Conservation (phyloP, 805 yeast genomes). For the Lipomyces sp. region DNA sequence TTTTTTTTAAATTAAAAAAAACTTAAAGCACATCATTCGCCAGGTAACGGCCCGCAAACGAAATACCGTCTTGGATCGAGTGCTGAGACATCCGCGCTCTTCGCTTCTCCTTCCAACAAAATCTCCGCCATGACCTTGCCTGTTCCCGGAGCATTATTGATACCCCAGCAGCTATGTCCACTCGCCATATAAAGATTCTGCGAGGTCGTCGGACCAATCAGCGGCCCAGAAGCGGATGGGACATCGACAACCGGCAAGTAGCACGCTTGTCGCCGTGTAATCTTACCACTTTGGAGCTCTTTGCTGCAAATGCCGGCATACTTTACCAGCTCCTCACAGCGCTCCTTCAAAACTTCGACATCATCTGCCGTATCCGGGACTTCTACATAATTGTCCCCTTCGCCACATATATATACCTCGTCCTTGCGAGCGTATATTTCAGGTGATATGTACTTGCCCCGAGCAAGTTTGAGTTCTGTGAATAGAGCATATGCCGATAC, state of each 20-base stretch:
- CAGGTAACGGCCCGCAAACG: conserved; percentile 46
- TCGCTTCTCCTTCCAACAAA: conserved; percentile 78
- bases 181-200: conserved; percentile 76
- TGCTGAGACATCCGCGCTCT: conserved; percentile 76
- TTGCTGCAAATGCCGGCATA: conserved; percentile 79
- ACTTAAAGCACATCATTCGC: conserved; percentile 10
- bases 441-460: conserved; percentile 76
- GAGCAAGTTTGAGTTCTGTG: conserved; percentile 82
- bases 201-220: conserved; percentile 92
- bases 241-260: conserved; percentile 93
- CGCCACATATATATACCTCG: conserved; percentile 97
- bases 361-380: conserved; percentile 94
- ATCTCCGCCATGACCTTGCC: conserved; percentile 92
- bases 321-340: conserved; percentile 84
- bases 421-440: conserved; percentile 94
- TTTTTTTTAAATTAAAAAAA: not conserved
- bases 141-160: conserved; percentile 95
- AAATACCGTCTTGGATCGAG: conserved; percentile 87
- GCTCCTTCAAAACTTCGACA: conserved; percentile 82
- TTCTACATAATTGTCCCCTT: conserved; percentile 87
- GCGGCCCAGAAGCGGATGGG: conserved; percentile 89
- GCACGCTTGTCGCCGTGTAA: conserved; percentile 88
- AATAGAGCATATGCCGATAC: conserved; percentile 95
- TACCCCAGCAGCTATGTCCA: conserved; percentile 99
- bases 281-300: conserved; percentile 70